Conservation (phyloP, 768 basidiomycete species). For the Mrakia gelida region DNA sequence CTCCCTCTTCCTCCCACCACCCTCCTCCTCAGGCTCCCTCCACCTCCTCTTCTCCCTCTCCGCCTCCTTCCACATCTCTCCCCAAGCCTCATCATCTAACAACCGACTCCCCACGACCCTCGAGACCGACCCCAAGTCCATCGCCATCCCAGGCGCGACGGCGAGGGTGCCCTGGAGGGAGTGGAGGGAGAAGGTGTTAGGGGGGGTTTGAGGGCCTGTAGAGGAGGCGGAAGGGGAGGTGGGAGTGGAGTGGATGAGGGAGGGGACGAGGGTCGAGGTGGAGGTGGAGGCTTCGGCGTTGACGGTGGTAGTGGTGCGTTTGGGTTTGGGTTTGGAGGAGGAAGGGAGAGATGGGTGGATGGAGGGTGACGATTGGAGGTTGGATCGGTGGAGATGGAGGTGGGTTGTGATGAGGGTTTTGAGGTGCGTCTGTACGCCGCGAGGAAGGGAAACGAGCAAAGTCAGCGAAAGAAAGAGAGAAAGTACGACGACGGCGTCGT, state of each 20-base stretch:
- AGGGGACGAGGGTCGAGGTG: not conserved
- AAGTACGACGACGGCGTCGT: no score
- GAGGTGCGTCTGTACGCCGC: slow-evolving; percentile 18
- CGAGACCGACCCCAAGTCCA: not conserved
- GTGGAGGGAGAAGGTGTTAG: slow-evolving; percentile 21
- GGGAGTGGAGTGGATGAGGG: slow-evolving; percentile 9
- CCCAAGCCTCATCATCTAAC: slow-evolving; percentile 21
- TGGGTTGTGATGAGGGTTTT: slow-evolving; percentile 29
- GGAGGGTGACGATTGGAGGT: slow-evolving; percentile 21
- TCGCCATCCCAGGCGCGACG: slow-evolving; percentile 3
- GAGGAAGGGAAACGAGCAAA: not conserved
- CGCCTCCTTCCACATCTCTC: slow-evolving; percentile 25
- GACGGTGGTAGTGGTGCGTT: not conserved
- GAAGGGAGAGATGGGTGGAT: not conserved
- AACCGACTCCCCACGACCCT: slow-evolving; percentile 11
- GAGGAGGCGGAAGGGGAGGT: slow-evolving; percentile 20
- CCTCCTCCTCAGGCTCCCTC: not conserved
- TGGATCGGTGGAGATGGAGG: slow-evolving; percentile 28
- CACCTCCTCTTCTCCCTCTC: slow-evolving; percentile 20
- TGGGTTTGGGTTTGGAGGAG: not conserved
- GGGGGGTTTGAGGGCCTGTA: slow-evolving; percentile 10
- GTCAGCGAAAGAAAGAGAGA: not conserved
- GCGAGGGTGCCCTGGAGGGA: slow-evolving; percentile 19
- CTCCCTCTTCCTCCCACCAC: slow-evolving; percentile 10
- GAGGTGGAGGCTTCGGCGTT: slow-evolving; percentile 6